phyloP scores from a whole-genome alignment of 2,329 filamentous ascomycete genomes.

The Aspergillus versicolor region DNA sequence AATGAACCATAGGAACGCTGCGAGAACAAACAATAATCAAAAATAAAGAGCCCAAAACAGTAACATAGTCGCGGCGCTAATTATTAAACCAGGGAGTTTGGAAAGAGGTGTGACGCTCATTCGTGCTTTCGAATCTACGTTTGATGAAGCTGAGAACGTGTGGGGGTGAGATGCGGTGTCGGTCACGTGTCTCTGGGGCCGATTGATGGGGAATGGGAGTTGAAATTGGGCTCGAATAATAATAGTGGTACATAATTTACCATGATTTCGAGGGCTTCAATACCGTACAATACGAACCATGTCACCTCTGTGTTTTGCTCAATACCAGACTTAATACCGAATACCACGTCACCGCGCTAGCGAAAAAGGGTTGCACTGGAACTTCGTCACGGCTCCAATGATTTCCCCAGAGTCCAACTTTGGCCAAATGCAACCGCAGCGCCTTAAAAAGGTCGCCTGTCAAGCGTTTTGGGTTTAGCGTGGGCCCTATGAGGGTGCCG shows the following conservation, averaged over 20 bases:
- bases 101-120: slow-evolving; percentile 1
- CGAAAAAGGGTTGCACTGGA: slow-evolving; percentile 23
- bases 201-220: not conserved
- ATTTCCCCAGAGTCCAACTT: slow-evolving; percentile 21
- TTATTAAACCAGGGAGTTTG: not conserved
- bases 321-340: not conserved
- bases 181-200: slow-evolving; percentile 5
- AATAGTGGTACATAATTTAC: not conserved
- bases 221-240: not conserved
- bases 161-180: slow-evolving; percentile 4
- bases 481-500: slow-evolving; percentile 13
- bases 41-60: slow-evolving; percentile 5
- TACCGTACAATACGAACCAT: not conserved
- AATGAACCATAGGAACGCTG: not conserved
- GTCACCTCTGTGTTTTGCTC: not conserved
- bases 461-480: slow-evolving; percentile 6
- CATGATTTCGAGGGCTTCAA: not conserved
- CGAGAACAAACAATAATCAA: not conserved
- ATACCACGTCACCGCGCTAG: slow-evolving; percentile 17
- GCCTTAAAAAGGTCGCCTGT: not conserved
- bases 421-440: slow-evolving; percentile 30
- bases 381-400: not conserved
- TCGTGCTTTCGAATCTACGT: not conserved
- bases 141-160: slow-evolving; percentile 14
- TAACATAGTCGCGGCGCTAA: slow-evolving; percentile 2